Evolutionary conservation across 441 rosid genomes (phyloP), one percentile per base, ranked within the genome.

Genomic region (Populus tomentosa): DNA sequence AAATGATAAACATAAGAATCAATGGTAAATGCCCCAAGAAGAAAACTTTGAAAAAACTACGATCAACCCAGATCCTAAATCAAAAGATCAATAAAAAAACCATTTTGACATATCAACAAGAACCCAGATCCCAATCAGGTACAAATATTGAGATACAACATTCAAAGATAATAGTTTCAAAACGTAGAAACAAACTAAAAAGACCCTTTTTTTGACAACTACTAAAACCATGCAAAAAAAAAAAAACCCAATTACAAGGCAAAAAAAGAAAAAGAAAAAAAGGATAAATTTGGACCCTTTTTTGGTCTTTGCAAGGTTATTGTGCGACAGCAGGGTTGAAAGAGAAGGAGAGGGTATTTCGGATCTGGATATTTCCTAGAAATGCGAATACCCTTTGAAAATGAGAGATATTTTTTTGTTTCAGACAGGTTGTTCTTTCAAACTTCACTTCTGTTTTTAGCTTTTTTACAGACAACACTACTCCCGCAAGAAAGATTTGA

Each of bases 301-400:
- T 46, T 14, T 46, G 56, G 56, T 11, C 56, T 46, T 46, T 13
- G 16, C 18, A 46, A 46, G 56, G 6, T 13, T 46, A 65, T 46
- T 33, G 64, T 67, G 50, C 21, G 3, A 42, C 42, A 66, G 62
- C 65, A 72, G 0, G 28, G 26, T 18, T 20, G 11, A 9, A 50
- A 64, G 33, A 64, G 63, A 46, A 16, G 61, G 79, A 83, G 91
- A 75, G 46, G 14, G 70, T 76, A 71, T 75, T 80, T 61, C 90
- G 94, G 93, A 90, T 89, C 91, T 83, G 82, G 84, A 71, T 75
- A 76, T 66, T 78, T 80, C 88, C 89, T 81, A 64, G 11, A 79
- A 86, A 77, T 62, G 71, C 81, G 88, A 82, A 67, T 42, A 76
- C 61, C 88, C 90, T 46, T 46, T 46, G 56, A 72, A n/a, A 71